Percentiles rank a stretch among this genome's conserved stretches.
phyloP scores from a whole-genome alignment of 305 asterid genomes.

The Solanum chacoense region DNA sequence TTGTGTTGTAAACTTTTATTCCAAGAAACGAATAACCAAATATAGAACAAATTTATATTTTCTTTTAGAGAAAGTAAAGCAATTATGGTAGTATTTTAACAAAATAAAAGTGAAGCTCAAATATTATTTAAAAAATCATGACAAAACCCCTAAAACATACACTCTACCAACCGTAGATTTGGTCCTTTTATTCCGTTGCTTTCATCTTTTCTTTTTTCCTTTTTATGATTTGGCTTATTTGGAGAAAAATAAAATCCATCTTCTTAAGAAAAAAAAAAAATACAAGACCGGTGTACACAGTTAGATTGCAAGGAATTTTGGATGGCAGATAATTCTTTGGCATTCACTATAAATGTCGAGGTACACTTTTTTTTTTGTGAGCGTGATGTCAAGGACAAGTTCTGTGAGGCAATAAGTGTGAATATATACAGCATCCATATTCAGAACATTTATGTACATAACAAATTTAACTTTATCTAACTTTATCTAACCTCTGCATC shows the following conservation, averaged over 20 bases:
- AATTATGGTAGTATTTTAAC: not conserved
- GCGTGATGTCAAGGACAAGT: not conserved
- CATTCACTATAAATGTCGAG: not conserved
- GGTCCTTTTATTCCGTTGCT: not conserved
- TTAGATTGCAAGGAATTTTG: not conserved
- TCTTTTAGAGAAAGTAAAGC: not conserved
- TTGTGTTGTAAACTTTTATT: not conserved
- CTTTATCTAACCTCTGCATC: not conserved
- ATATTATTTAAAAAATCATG: not conserved
- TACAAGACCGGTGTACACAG: not conserved
- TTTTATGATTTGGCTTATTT: not conserved
- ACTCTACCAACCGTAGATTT: not conserved
- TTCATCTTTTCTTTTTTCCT: not conserved
- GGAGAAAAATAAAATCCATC: not conserved
- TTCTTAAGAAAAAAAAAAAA: not conserved
- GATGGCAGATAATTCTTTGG: not conserved
- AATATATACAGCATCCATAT: slow-evolving; percentile 9
- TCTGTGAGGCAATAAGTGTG: not conserved
- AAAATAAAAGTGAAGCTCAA: not conserved
- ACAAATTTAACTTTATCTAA: not conserved
- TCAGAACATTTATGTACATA: slow-evolving; percentile 9
- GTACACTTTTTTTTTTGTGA: not conserved
- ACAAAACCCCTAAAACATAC: not conserved
- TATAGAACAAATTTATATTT: not conserved
- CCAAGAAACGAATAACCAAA: not conserved